Percentiles rank a stretch among this genome's conserved stretches.
phyloP scores from a whole-genome alignment of 495 filamentous ascomycete genomes.

The Aspergillus bridgeri region DNA sequence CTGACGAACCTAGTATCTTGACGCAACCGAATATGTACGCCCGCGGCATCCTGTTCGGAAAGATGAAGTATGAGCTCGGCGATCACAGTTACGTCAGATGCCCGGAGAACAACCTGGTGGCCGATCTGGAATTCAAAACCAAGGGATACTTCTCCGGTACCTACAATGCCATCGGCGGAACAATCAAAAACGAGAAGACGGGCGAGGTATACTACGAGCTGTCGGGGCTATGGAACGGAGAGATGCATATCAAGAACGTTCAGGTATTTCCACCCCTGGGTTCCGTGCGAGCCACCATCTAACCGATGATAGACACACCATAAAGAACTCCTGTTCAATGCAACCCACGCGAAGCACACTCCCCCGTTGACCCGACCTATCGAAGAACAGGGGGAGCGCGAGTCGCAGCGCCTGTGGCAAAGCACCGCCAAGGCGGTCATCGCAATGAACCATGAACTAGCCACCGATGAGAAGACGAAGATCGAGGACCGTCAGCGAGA shows the following conservation, averaged over 20 bases:
- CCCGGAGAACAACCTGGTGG: constrained; percentile 78
- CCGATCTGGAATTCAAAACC: constrained; percentile 97
- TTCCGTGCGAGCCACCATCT: constrained; percentile 8
- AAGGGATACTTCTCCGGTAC: constrained; percentile 97
- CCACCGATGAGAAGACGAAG: constrained; percentile 92
- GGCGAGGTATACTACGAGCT: constrained; percentile 86
- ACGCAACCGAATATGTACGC: constrained; percentile 99
- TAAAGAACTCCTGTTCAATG: constrained; percentile 87
- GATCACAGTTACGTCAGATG: constrained; percentile 95
- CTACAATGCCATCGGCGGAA: constrained; percentile 93
- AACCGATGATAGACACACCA: constrained; percentile 64
- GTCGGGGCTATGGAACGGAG: constrained; percentile 87
- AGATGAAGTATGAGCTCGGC: constrained; percentile 99
- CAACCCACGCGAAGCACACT: constrained; percentile 68
- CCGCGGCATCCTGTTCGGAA: constrained; percentile 92
- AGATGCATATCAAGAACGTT: constrained; percentile 85
- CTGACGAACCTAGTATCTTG: constrained; percentile 56
- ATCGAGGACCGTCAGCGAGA: constrained; percentile 90
- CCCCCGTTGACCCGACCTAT: constrained; percentile 72
- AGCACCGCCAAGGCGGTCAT: constrained; percentile 76
- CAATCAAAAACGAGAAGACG: constrained; percentile 84
- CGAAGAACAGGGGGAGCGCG: constrained; percentile 83
- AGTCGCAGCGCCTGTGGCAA: constrained; percentile 85
- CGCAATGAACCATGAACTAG: constrained; percentile 78
- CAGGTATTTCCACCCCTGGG: constrained; percentile 45